These are phyloP conservation scores for Exophiala xenobiotica DNA, from an alignment of 2,329 filamentous ascomycete genomes.

Conservation along the genomic window DNA sequence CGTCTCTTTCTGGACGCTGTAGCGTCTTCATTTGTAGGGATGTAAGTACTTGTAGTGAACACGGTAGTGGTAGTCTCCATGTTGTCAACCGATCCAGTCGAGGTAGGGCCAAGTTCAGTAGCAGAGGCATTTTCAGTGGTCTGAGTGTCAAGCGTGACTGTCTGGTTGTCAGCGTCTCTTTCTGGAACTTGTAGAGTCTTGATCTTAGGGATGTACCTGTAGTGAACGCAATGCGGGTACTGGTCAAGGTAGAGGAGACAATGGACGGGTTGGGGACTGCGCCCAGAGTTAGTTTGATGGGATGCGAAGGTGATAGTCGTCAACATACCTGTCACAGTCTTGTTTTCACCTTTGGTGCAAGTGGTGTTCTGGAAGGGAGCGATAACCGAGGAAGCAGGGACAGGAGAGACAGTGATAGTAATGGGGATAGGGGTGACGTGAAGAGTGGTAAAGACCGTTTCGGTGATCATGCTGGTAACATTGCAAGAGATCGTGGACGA, in stretches of 20 bases:
- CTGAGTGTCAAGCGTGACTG: neutral
- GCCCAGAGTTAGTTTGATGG: neutral
- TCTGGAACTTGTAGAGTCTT: too few relatives aligned
- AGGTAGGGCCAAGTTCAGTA: neutral
- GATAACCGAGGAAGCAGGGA: neutral
- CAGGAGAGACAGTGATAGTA: neutral
- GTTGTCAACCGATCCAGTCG: too few relatives aligned
- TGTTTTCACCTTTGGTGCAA: neutral
- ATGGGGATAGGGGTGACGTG: neutral
- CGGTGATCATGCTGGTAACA: neutral
- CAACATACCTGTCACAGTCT: neutral
- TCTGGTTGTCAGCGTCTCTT: neutral
- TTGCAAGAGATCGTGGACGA: neutral
- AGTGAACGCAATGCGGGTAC: neutral
- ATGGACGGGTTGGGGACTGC: too few relatives aligned
- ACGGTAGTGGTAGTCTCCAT: neutral
- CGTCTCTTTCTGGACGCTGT: too few relatives aligned
- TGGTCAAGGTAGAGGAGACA: too few relatives aligned
- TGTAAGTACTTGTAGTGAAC: too few relatives aligned
- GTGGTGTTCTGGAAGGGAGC: neutral
- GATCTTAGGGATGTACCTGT: too few relatives aligned
- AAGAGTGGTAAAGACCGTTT: slow-evolving; percentile 2
- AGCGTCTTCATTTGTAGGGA: too few relatives aligned
- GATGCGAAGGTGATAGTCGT: neutral
- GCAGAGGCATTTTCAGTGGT: neutral